Conservation (phyloP, 306 rosid genomes). For the Neltuma alba region DNA sequence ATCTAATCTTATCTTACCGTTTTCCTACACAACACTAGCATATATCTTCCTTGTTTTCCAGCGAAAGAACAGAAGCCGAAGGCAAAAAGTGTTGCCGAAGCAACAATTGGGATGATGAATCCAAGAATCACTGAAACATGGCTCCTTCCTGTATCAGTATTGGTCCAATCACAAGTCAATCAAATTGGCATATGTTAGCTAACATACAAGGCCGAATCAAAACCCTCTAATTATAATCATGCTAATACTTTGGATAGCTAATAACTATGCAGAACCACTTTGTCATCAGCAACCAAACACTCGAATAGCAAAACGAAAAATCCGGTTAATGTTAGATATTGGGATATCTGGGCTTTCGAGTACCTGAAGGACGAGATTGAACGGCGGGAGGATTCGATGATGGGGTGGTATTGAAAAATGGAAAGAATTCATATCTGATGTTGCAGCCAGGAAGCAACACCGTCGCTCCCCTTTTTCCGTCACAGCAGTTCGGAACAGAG, state of each 20-base stretch:
- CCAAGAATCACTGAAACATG: conserved; percentile 38
- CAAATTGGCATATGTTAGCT: neutral
- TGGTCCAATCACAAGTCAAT: neutral
- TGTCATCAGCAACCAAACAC: too few species aligned
- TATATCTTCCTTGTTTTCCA: conserved; percentile 35
- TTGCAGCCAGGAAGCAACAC: conserved; percentile 35
- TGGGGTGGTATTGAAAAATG: conserved; percentile 16
- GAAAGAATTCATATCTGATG: conserved; percentile 36
- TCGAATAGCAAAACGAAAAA: too few species aligned
- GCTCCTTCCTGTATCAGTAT: conserved; percentile 34
- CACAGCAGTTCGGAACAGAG: conserved; percentile 38
- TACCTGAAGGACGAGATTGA: conserved; percentile 39
- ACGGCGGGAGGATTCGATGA: conserved; percentile 10
- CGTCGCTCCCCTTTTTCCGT: conserved; percentile 36
- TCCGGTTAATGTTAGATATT: too few species aligned
- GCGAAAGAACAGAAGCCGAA: conserved; percentile 44
- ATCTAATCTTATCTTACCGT: conserved; percentile 28
- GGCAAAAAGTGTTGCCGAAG: conserved; percentile 33
- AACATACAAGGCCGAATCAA: neutral
- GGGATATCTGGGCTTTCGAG: neutral
- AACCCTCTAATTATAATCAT: neutral
- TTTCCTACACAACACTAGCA: conserved; percentile 28
- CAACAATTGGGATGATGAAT: conserved; percentile 47
- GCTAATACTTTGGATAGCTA: too few species aligned
- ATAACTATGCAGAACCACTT: too few species aligned